Base-by-base conservation (phyloP, 2,329 filamentous ascomycete species). In the Fonsecaea pedrosoi region DNA sequence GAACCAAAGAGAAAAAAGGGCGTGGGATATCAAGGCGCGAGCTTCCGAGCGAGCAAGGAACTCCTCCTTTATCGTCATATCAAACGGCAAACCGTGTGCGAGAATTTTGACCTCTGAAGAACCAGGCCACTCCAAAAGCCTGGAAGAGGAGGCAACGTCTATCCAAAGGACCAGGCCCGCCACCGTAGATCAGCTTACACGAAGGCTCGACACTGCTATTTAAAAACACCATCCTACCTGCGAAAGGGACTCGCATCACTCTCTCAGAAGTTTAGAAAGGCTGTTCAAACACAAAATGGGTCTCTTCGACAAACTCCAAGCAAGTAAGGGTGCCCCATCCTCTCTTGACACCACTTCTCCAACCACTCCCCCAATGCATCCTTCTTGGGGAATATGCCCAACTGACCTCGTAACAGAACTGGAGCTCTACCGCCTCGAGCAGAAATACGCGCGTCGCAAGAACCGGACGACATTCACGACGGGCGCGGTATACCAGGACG, bases 391-490 rank as follows among this genome's bases (percentile, higher is more conserved):
- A 30, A 35, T 32, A 12, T 34, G 4, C 34, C 10, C 12, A 35
- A 42, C 60, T 50, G 32, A 53, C 21, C 6, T 30, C 15, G 10
- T 37, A 54, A 67, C 87, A 91, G 84, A 81, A 73, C 83, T 96
- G 75, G 93, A 98, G 84, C 88, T 98, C 76, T 95, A 96, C 85
- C 92, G 93, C 58, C 89, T 98, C 73, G 94, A 98, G 83, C 90
- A 97, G 82, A 90, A 92, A 74, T 98, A 98, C 84, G 96, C 94
- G 60, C 91, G 91, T 75, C 90, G 92, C 77, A 92, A 94, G 75
- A 92, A 94, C 74, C 92, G 94, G 78, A 94, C 89, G 62, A 95
- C 92, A 68, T 97, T 96, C 79, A 89, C 91, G 76, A 93, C 91
- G 76, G 93, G 92, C 75, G 94, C 93, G 35, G 86, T 92, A 78